Conservation (phyloP, 139 green algal species). For the Nannochloris sp. region DNA sequence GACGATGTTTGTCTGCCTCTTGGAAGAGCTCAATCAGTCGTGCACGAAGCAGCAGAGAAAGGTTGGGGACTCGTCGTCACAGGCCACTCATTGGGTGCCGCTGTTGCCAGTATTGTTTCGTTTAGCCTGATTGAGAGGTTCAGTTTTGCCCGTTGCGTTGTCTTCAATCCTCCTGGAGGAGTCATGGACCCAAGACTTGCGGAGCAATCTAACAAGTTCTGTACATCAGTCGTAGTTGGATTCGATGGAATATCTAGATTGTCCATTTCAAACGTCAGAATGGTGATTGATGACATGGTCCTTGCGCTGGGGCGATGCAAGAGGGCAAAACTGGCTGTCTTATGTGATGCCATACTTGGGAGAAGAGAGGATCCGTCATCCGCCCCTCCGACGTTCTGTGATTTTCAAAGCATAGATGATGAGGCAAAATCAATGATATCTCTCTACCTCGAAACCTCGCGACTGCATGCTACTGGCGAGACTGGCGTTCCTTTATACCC, state of each 20-base stretch:
- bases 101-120: conserved; percentile 49
- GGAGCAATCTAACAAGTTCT: conserved; percentile 19
- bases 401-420: conserved; percentile 11
- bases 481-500: conserved; percentile 15
- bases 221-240: conserved; percentile 36
- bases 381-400: conserved; percentile 19
- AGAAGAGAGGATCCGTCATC: background rate
- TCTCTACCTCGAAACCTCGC: background rate
- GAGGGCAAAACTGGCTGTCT: conserved; percentile 20
- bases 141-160: conserved; percentile 42
- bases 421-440: conserved; percentile 12
- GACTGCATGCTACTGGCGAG: conserved; percentile 8
- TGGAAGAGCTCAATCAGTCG: conserved; percentile 11
- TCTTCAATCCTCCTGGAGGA: conserved; percentile 44
- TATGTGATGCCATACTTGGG: conserved; percentile 1
- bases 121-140: conserved; percentile 44
- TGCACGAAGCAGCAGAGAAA: conserved; percentile 1
- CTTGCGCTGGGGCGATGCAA: conserved; percentile 39
- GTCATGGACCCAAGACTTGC: conserved; percentile 20
- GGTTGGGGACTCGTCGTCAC: conserved; percentile 57
- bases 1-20: conserved; percentile 11
- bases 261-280: conserved; percentile 13
- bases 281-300: conserved; percentile 41
- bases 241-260: background rate
- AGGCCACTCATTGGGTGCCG: conserved; percentile 56